phyloP scores from a whole-genome alignment of 441 rosid genomes.

The Eutrema salsugineum region DNA sequence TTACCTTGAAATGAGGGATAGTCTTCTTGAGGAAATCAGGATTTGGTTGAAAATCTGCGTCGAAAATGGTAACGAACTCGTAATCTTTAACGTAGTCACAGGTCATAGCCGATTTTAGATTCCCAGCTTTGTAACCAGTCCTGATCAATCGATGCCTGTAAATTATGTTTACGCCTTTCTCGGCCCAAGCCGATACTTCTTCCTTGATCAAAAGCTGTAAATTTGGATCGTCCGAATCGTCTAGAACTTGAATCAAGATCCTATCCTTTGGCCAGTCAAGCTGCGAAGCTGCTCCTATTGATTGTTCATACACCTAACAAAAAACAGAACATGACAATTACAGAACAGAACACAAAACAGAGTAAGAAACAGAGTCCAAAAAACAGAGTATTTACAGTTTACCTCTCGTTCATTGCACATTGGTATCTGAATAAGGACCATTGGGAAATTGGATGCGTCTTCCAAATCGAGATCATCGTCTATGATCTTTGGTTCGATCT shows the following conservation, averaged over 20 bases:
- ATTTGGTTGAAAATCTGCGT: constrained; percentile 76
- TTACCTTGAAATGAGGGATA: constrained; percentile 80
- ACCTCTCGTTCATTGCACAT: constrained; percentile 99
- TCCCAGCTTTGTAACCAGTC: constrained; percentile 85
- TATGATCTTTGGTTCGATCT: constrained; percentile 53
- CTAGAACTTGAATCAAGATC: constrained; percentile 68
- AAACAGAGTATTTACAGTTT: constrained; percentile 1
- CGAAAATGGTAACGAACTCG: constrained; percentile 68
- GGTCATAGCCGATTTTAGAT: constrained; percentile 74
- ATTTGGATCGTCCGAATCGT: constrained; percentile 62
- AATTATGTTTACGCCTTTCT: constrained; percentile 61
- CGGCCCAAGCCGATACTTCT: constrained; percentile 56
- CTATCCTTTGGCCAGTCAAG: constrained; percentile 78
- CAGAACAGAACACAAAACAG: not conserved
- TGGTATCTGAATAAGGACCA: constrained; percentile 96
- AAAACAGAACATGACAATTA: not conserved
- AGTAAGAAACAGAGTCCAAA: not conserved
- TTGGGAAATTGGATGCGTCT: constrained; percentile 63
- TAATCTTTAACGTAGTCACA: constrained; percentile 72
- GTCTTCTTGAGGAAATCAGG: constrained; percentile 67
- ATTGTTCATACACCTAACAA: constrained; percentile 57
- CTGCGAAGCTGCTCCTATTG: constrained; percentile 66
- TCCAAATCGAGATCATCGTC: constrained; percentile 51
- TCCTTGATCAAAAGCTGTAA: constrained; percentile 55
- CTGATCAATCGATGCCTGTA: constrained; percentile 70